These are phyloP conservation scores for Sporothrix brunneoviolacea DNA, from an alignment of 2,329 filamentous ascomycete species.

Conservation along the genomic window DNA sequence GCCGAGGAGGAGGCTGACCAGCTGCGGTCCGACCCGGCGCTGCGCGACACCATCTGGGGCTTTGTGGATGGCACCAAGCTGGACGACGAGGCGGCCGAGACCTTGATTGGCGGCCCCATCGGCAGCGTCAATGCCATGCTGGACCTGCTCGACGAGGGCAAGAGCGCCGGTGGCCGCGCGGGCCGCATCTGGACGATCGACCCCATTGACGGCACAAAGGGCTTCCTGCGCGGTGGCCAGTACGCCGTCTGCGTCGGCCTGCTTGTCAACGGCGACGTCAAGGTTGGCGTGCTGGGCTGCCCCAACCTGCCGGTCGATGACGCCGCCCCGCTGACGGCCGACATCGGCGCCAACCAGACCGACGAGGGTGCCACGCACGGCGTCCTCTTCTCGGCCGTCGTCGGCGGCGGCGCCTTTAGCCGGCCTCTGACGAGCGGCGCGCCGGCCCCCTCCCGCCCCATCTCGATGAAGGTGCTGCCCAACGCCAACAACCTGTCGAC, in stretches of 20 bases:
- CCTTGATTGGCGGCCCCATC: slow-evolving; percentile 57
- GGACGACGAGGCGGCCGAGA: slow-evolving; percentile 50
- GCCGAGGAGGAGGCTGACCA: slow-evolving; percentile 88
- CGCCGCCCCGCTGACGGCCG: slow-evolving; percentile 59
- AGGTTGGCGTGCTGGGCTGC: slow-evolving; percentile 89
- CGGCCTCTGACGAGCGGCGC: slow-evolving; percentile 57
- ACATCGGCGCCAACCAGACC: slow-evolving; percentile 67
- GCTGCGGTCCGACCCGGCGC: slow-evolving; percentile 62
- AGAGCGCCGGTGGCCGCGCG: slow-evolving; percentile 61
- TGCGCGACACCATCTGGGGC: slow-evolving; percentile 76
- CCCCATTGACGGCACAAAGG: slow-evolving; percentile 96
- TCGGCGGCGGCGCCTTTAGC: slow-evolving; percentile 73
- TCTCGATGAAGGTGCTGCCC: slow-evolving; percentile 63
- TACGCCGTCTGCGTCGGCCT: slow-evolving; percentile 92
- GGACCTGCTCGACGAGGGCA: slow-evolving; percentile 59
- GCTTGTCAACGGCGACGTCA: slow-evolving; percentile 88
- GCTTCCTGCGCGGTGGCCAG: slow-evolving; percentile 90
- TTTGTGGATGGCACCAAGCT: slow-evolving; percentile 64
- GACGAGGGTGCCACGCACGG: slow-evolving; percentile 71
- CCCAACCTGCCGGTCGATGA: slow-evolving; percentile 92
- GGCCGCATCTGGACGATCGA: slow-evolving; percentile 94
- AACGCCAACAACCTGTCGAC: slow-evolving; percentile 55
- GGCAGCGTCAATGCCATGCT: slow-evolving; percentile 49
- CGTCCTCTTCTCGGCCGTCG: slow-evolving; percentile 80
- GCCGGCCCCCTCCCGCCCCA: slow-evolving; percentile 50